Conservation (phyloP, 2,329 filamentous ascomycete genomes). For the Gliomastix tumulicola region DNA sequence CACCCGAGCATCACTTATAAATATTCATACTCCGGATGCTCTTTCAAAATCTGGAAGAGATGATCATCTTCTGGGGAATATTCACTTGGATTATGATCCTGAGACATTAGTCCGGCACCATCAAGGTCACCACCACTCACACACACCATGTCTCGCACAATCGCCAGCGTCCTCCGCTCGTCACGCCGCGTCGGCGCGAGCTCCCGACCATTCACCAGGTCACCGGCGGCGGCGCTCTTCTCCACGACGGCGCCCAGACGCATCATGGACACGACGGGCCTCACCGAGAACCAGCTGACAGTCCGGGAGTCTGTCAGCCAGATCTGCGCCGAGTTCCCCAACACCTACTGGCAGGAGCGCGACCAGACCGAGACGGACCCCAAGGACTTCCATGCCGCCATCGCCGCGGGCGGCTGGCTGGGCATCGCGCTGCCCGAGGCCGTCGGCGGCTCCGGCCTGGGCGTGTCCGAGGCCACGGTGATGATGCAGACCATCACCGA, state of each 20-base stretch:
- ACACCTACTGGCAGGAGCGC: conserved; percentile 69
- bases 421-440: conserved; percentile 72
- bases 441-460: conserved; percentile 67
- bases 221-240: conserved; percentile 16
- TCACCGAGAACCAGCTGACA: conserved; percentile 65
- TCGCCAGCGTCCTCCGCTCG: too few species aligned
- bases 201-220: too few species aligned
- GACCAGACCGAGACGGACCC: conserved; percentile 68
- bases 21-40: too few species aligned
- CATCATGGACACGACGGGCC: conserved; percentile 67
- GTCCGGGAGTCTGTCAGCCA: conserved; percentile 65
- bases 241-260: conserved; percentile 21
- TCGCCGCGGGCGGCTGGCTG: conserved; percentile 73
- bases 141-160: too few species aligned
- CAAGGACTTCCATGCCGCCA: conserved; percentile 65
- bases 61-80: too few species aligned
- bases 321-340: conserved; percentile 64
- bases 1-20: too few species aligned
- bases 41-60: too few species aligned
- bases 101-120: too few species aligned
- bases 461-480: conserved; percentile 76
- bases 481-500: conserved; percentile 82
- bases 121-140: too few species aligned
- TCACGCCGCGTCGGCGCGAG: too few species aligned
- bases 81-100: too few species aligned